Percentiles rank a stretch among this genome's conserved stretches.
Evolutionary conservation across 352 stramenopile species (phyloP).

Genomic region (Globisporangium rhizosaccharum): DNA sequence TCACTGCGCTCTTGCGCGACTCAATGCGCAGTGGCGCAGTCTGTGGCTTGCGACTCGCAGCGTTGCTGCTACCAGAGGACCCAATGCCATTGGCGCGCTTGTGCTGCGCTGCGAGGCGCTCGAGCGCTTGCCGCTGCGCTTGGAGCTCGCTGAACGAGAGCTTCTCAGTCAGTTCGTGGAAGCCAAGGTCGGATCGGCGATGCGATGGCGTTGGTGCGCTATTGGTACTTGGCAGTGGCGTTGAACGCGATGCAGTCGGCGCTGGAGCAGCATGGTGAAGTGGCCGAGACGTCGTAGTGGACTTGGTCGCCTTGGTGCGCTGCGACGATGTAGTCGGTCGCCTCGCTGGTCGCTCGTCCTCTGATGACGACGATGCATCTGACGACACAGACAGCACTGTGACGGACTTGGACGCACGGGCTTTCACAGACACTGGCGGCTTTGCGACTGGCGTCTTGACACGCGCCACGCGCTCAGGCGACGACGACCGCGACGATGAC

Average conservation of each 20-base stretch:
- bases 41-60: background rate
- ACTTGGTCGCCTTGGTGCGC: background rate
- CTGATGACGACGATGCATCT: background rate
- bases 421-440: no score
- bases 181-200: slow-evolving; percentile 4
- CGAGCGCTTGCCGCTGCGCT: slow-evolving; percentile 12
- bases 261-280: background rate
- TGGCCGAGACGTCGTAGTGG: no score
- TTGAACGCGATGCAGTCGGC: background rate
- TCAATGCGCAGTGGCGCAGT: slow-evolving; percentile 6
- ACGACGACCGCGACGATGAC: no score
- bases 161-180: slow-evolving; percentile 10
- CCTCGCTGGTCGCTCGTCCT: background rate
- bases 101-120: slow-evolving; percentile 23
- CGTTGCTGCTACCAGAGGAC: slow-evolving; percentile 2
- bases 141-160: slow-evolving; percentile 20
- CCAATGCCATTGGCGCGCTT: slow-evolving; percentile 10
- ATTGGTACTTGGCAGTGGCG: background rate
- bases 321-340: background rate
- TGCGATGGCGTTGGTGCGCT: background rate
- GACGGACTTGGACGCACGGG: background rate
- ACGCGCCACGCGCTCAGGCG: no score
- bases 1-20: slow-evolving; percentile 9
- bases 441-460: no score
- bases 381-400: background rate